These are phyloP conservation scores for Fonsecaea multimorphosa DNA, from an alignment of 2,329 filamentous ascomycete species.

Conservation along the genomic window DNA sequence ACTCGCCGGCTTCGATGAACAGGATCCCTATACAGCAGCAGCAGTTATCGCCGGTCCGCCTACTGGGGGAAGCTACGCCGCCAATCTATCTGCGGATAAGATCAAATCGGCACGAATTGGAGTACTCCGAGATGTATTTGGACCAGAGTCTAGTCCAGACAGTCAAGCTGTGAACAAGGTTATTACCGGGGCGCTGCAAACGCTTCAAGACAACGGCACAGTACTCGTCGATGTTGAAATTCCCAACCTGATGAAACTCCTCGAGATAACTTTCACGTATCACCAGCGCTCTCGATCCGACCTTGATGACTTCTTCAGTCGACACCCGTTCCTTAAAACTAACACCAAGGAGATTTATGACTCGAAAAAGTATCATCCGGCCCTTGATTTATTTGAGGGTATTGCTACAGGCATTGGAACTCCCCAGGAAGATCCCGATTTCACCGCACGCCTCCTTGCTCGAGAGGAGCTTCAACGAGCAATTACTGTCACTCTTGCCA, in stretches of 20 bases:
- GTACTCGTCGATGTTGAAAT: conserved; percentile 23
- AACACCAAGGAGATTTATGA: conserved; percentile 20
- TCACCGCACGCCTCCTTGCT: conserved; percentile 16
- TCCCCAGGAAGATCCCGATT: conserved; percentile 17
- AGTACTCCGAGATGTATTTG: conserved; percentile 20
- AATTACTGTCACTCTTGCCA: conserved; percentile 16
- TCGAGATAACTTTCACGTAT: conserved; percentile 21
- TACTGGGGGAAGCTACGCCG: conserved; percentile 18
- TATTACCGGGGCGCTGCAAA: conserved; percentile 19
- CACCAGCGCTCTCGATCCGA: conserved; percentile 27
- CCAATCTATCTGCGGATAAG: conserved; percentile 16
- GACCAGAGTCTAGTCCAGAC: conserved; percentile 16
- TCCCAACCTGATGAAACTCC: conserved; percentile 17
- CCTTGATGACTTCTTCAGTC: conserved; percentile 25
- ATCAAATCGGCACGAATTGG: conserved; percentile 25
- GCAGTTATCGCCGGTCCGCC: conserved; percentile 21
- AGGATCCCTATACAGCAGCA: conserved; percentile 24
- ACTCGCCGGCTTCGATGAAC: conserved; percentile 26
- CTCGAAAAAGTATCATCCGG: conserved; percentile 23
- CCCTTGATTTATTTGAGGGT: conserved; percentile 25
- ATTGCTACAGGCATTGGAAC: conserved; percentile 21
- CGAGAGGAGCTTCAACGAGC: conserved; percentile 21
- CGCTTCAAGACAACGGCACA: conserved; percentile 18
- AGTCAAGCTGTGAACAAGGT: conserved; percentile 21
- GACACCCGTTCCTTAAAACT: conserved; percentile 21